Evolutionary conservation across 192 early-diverging fungal species (phyloP).

Genomic region (Spinellus fusiger): DNA sequence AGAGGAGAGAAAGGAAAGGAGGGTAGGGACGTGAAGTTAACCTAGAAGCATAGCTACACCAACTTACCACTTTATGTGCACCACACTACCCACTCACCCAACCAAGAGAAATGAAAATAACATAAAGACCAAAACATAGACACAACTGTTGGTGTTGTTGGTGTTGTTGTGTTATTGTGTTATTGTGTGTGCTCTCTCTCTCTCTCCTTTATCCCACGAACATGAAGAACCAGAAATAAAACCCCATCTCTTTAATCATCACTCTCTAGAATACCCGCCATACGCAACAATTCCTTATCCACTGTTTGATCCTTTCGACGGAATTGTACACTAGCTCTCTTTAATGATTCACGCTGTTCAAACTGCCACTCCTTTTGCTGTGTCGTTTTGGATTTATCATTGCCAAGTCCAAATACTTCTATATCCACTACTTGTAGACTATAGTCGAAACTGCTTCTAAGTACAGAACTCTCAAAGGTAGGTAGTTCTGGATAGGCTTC

Average conservation of each 20-base stretch:
- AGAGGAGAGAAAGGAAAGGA: no score
- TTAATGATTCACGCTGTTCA: slow-evolving; percentile 40
- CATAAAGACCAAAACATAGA: no score
- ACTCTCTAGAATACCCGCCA: slow-evolving; percentile 31
- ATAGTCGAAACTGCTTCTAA: slow-evolving; percentile 20
- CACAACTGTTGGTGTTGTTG: no score
- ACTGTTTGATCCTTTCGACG: slow-evolving; percentile 30
- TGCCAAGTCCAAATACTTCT: slow-evolving; percentile 51
- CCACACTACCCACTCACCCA: no score
- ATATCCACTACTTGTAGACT: slow-evolving; percentile 39
- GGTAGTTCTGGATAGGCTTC: slow-evolving; percentile 33
- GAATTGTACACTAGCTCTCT: slow-evolving; percentile 36
- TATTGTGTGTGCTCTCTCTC: no score
- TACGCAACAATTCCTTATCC: slow-evolving; percentile 34
- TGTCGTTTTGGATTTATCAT: slow-evolving; percentile 27
- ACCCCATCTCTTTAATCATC: slow-evolving; percentile 13
- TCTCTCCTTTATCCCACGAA: no score
- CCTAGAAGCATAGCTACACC: no score
- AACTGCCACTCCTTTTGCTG: slow-evolving; percentile 46
- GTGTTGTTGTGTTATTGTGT: no score
- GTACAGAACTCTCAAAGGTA: slow-evolving; percentile 19
- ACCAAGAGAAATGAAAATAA: no score
- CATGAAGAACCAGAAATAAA: not conserved
- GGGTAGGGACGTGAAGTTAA: no score
- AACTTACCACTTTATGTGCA: no score